phyloP scores from a whole-genome alignment of 2,329 filamentous ascomycete species.

The Neonectria coccinea region DNA sequence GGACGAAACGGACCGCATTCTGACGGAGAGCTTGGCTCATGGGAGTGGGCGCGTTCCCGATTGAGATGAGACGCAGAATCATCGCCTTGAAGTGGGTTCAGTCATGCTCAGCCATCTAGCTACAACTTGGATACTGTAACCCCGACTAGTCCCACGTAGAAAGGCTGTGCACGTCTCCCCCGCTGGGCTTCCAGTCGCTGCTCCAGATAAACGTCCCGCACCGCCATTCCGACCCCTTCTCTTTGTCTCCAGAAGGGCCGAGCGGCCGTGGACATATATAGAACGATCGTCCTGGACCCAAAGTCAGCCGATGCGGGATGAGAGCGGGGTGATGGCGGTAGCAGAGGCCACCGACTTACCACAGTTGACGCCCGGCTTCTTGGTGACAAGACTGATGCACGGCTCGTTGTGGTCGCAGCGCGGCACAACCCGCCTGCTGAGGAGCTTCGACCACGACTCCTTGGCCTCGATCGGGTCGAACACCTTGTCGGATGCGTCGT shows the following conservation, averaged over 20 bases:
- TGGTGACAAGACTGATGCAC: constrained; percentile 85
- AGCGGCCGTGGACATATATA: constrained; percentile 78
- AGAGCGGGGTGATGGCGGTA: too few relatives aligned
- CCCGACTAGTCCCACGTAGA: too few relatives aligned
- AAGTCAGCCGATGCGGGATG: constrained; percentile 31
- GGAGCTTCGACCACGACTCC: constrained; percentile 87
- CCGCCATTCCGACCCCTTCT: constrained; percentile 86
- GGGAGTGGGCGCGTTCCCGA: too few relatives aligned
- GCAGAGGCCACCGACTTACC: constrained; percentile 58
- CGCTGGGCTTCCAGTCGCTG: constrained; percentile 63
- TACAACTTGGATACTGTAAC: too few relatives aligned
- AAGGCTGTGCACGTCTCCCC: too few relatives aligned
- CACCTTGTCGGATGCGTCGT: constrained; percentile 53
- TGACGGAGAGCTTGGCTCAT: too few relatives aligned
- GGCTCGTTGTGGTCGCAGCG: constrained; percentile 90
- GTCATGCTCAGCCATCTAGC: too few relatives aligned
- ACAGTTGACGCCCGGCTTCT: constrained; percentile 87
- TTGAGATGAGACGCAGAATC: too few relatives aligned
- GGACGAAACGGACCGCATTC: too few relatives aligned
- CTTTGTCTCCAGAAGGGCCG: constrained; percentile 86
- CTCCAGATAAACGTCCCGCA: constrained; percentile 86
- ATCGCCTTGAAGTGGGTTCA: too few relatives aligned
- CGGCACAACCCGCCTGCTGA: constrained; percentile 79
- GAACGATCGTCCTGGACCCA: constrained; percentile 66
- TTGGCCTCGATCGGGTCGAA: constrained; percentile 79